Percentiles rank a stretch among this genome's conserved stretches.
phyloP scores from a whole-genome alignment of 148 eudicot genomes.

The Vaccinium macrocarpon region DNA sequence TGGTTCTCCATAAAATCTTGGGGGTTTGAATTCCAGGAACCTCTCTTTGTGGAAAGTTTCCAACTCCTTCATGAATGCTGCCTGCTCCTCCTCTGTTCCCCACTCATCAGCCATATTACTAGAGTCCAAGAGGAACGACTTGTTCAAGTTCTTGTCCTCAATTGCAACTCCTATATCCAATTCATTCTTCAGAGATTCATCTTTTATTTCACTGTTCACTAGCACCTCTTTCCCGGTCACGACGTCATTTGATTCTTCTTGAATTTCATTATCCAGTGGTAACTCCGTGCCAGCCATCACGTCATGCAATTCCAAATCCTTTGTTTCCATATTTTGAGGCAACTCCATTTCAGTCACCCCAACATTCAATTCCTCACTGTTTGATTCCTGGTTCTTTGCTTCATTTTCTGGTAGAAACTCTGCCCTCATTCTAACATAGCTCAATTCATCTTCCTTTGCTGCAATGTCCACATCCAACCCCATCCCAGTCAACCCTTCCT shows the following conservation, averaged over 20 bases:
- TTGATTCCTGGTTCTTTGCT: neutral
- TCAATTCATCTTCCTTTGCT: conserved; percentile 9
- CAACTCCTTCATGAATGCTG: conserved; percentile 45
- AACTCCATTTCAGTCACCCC: conserved; percentile 10
- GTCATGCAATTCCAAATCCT: conserved; percentile 14
- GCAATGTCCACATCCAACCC: conserved; percentile 5
- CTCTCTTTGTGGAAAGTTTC: conserved; percentile 47
- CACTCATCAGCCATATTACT: conserved; percentile 35
- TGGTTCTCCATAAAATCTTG: conserved; percentile 48
- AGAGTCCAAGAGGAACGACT: conserved; percentile 37
- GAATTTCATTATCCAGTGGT: neutral
- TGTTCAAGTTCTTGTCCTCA: conserved; percentile 24
- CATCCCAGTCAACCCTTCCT: conserved; percentile 9
- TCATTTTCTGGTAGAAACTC: conserved; percentile 10
- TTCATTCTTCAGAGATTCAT: conserved; percentile 20
- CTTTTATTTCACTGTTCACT: conserved; percentile 10
- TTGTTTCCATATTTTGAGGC: neutral
- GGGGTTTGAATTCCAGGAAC: conserved; percentile 50
- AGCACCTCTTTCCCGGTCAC: conserved; percentile 10
- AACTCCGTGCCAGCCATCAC: conserved; percentile 15
- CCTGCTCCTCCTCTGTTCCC: conserved; percentile 51
- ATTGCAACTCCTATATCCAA: conserved; percentile 14
- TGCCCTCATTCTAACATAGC: neutral
- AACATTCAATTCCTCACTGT: conserved; percentile 4
- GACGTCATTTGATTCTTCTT: neutral